Percentiles rank a stretch among this genome's conserved stretches.
These are phyloP conservation scores for Populus alba DNA, from an alignment of 345 rosid species.

Conservation along the genomic window DNA sequence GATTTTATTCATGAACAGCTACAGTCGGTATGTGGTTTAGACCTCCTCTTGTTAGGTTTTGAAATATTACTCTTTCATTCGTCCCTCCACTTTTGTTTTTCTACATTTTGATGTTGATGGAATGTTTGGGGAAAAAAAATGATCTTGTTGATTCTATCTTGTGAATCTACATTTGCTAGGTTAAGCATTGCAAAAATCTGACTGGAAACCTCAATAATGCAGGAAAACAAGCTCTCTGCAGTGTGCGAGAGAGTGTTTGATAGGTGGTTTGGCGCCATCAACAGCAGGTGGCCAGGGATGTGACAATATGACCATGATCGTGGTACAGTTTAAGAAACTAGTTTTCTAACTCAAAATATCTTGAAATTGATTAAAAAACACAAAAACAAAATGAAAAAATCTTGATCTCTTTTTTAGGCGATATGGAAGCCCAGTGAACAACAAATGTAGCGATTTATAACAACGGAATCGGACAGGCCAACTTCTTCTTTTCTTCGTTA, in stretches of 20 bases:
- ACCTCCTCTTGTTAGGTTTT: background rate
- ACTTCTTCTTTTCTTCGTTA: too few relatives aligned
- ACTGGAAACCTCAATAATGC: constrained; percentile 23
- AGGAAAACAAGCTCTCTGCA: constrained; percentile 88
- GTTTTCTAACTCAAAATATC: too few relatives aligned
- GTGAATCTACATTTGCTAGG: background rate
- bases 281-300: constrained; percentile 86
- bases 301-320: constrained; percentile 97
- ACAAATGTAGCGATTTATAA: too few relatives aligned
- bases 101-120: background rate
- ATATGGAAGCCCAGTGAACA: too few relatives aligned
- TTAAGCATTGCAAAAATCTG: background rate
- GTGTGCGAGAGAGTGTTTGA: constrained; percentile 83
- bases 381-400: too few relatives aligned
- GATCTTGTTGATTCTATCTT: background rate
- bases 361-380: too few relatives aligned
- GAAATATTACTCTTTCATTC: background rate
- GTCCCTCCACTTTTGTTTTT: background rate
- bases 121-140: background rate
- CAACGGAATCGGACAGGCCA: too few relatives aligned
- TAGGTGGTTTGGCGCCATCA: constrained; percentile 86
- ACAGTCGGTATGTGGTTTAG: constrained; percentile 40
- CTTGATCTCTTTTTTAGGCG: too few relatives aligned
- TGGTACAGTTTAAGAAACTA: constrained; percentile 67
- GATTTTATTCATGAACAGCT: constrained; percentile 85